Evolutionary conservation across 108 stramenopile genomes (phyloP).

Genomic region (Parietichytrium sp.): DNA sequence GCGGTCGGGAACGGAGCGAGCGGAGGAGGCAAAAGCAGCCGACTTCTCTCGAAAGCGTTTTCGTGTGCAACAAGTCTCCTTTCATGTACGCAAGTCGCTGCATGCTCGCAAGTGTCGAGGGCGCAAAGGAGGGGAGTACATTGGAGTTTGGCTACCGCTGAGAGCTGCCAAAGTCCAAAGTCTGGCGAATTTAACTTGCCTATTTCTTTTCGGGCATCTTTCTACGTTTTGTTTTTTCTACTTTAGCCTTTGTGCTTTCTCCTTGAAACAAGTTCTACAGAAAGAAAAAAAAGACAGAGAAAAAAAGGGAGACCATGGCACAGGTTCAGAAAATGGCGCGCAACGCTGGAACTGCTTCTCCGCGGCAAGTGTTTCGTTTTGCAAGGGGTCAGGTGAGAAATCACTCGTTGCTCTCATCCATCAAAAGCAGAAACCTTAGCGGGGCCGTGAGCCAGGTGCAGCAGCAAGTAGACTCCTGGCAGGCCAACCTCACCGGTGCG

Average conservation of each 20-base stretch:
- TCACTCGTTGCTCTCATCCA: neutral
- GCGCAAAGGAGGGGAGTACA: slow-evolving; percentile 15
- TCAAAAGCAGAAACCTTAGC: neutral
- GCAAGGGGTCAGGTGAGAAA: neutral
- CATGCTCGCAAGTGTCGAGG: neutral
- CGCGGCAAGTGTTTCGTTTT: neutral
- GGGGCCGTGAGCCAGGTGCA: neutral
- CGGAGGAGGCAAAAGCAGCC: too few species aligned
- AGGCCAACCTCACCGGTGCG: slow-evolving; percentile 32
- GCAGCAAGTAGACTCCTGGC: neutral
- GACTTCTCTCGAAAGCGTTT: too few species aligned
- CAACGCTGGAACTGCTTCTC: neutral
- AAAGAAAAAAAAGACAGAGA: neutral
- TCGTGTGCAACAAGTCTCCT: too few species aligned
- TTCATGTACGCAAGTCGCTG: too few species aligned
- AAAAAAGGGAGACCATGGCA: neutral
- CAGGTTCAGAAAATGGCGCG: neutral
- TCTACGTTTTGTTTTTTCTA: too few species aligned
- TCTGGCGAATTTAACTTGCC: too few species aligned
- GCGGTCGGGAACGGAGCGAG: too few species aligned
- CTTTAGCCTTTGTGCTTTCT: too few species aligned
- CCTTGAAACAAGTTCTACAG: too few species aligned
- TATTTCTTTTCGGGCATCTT: too few species aligned
- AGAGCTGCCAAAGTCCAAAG: too few species aligned
- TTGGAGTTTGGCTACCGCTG: slow-evolving; percentile 12